These are phyloP conservation scores for Phialophora tarda DNA, from an alignment of 2,329 filamentous ascomycete genomes.

Conservation along the genomic window DNA sequence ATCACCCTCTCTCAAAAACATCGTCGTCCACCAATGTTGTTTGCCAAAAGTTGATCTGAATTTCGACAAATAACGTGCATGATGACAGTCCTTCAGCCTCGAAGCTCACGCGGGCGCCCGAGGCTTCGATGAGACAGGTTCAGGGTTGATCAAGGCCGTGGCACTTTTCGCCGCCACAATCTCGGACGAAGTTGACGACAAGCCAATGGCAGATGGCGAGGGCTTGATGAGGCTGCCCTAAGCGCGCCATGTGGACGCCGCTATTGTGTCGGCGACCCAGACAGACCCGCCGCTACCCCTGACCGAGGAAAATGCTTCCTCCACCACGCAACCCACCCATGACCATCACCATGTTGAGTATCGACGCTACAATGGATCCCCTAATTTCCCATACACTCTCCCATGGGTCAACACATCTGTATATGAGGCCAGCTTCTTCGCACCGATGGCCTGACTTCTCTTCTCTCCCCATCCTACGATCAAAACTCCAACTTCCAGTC, in stretches of 20 bases:
- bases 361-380: constrained; percentile 28
- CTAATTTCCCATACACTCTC: constrained; percentile 27
- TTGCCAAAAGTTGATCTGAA: background rate
- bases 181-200: constrained; percentile 9
- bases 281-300: constrained; percentile 28
- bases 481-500: constrained; percentile 38
- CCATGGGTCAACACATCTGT: constrained; percentile 15
- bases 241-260: constrained; percentile 12
- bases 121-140: constrained; percentile 17
- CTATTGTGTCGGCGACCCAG: constrained; percentile 5
- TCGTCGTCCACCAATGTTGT: background rate
- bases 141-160: constrained; percentile 8
- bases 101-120: background rate
- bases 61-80: constrained; percentile 1
- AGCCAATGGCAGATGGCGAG: constrained; percentile 20
- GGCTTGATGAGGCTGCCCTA: constrained; percentile 25
- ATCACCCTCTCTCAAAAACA: background rate
- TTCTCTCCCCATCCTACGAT: constrained; percentile 31
- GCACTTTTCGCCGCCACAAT: constrained; percentile 23
- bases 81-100: background rate
- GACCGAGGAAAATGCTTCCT: constrained; percentile 25
- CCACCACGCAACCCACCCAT: constrained; percentile 15
- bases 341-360: constrained; percentile 6
- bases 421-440: constrained; percentile 22
- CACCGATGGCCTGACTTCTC: constrained; percentile 11